These are phyloP conservation scores for Arbutus unedo DNA, from an alignment of 148 eudicot species.

Conservation along the genomic window DNA sequence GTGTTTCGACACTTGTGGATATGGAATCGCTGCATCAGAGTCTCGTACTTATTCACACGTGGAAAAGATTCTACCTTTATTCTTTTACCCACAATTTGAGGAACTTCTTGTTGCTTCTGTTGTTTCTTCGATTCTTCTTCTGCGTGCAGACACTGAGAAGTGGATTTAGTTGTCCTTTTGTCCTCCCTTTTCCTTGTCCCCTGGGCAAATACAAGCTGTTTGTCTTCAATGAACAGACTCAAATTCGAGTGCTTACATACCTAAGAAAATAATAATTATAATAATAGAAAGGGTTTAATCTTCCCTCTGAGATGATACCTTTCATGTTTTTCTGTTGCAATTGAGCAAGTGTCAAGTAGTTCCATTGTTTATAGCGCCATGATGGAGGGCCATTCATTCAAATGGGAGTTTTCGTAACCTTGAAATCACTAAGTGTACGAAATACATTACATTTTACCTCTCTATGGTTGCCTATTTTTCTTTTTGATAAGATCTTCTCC, in stretches of 20 bases:
- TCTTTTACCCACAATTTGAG: neutral
- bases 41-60: neutral
- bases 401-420: neutral
- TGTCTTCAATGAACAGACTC: neutral
- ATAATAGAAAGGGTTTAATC: neutral
- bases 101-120: constrained; percentile 2
- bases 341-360: neutral
- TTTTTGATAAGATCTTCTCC: neutral
- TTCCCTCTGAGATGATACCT: neutral
- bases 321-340: neutral
- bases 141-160: neutral
- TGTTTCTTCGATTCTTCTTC: too few relatives aligned
- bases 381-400: neutral
- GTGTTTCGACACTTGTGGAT: neutral
- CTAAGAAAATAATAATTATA: too few relatives aligned
- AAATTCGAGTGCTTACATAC: neutral
- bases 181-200: neutral
- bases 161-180: neutral
- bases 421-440: neutral
- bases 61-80: neutral
- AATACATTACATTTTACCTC: neutral
- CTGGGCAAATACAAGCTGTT: neutral
- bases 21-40: neutral
- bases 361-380: neutral
- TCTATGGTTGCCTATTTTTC: neutral